Evolutionary conservation across 768 basidiomycete species (phyloP).

Genomic region (Candolleomyces efflorescens): DNA sequence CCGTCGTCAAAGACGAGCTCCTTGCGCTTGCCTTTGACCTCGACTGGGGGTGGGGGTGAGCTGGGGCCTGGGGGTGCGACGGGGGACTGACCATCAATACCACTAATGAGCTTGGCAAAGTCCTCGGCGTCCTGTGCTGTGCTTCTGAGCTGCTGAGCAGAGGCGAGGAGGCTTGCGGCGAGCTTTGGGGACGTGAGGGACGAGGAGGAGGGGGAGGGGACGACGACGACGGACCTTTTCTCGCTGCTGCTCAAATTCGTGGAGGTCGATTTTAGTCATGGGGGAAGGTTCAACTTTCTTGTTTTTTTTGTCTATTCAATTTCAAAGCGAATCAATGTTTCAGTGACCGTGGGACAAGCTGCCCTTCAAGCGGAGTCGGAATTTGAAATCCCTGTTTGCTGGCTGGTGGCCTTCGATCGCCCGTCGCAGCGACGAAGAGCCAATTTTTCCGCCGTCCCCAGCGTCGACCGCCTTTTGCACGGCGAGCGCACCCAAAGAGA

Average conservation of each 20-base stretch:
- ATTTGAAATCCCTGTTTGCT: constrained; percentile 11
- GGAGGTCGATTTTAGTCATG: constrained; percentile 21
- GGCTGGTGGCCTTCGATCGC: not conserved
- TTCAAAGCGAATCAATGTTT: constrained; percentile 22
- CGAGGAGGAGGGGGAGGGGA: not conserved
- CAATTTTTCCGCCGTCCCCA: constrained; percentile 3
- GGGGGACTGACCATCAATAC: constrained; percentile 9
- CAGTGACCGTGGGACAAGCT: constrained; percentile 35
- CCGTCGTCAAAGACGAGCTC: constrained; percentile 33
- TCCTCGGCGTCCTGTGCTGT: constrained; percentile 58
- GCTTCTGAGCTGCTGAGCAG: constrained; percentile 62
- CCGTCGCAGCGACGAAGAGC: not conserved
- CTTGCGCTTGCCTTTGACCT: constrained; percentile 51
- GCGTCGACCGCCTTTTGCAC: constrained; percentile 2
- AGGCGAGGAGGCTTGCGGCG: constrained; percentile 45
- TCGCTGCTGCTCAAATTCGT: constrained; percentile 27
- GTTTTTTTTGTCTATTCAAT: constrained; percentile 19
- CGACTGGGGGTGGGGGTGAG: not conserved
- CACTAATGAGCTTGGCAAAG: constrained; percentile 46
- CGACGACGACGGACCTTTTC: constrained; percentile 27
- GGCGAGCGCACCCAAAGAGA: not conserved
- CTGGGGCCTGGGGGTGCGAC: not conserved
- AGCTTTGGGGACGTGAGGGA: constrained; percentile 38
- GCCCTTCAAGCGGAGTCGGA: constrained; percentile 31
- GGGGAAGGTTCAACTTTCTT: constrained; percentile 13